phyloP scores from a whole-genome alignment of 257 asterid genomes.

The Przewalskia tangutica region DNA sequence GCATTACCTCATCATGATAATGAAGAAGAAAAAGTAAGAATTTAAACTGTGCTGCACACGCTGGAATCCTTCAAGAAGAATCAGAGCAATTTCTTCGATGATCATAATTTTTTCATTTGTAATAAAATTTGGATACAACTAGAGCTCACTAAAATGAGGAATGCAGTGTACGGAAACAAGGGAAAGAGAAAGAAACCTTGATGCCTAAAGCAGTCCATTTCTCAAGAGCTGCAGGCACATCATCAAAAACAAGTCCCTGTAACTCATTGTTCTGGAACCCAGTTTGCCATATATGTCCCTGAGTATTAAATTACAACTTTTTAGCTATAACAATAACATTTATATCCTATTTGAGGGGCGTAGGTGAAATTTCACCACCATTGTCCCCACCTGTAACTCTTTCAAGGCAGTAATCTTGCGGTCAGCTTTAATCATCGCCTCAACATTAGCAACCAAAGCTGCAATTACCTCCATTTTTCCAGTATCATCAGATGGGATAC shows the following conservation, averaged over 20 bases:
- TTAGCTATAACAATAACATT: background rate
- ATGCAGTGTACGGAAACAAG: background rate
- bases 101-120: background rate
- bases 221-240: slow-evolving; percentile 77
- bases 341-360: background rate
- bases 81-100: background rate
- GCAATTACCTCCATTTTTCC: slow-evolving; percentile 64
- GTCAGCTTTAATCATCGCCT: slow-evolving; percentile 91
- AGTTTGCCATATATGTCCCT: slow-evolving; percentile 83
- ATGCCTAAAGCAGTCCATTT: slow-evolving; percentile 66
- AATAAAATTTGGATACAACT: background rate
- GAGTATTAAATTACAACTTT: background rate
- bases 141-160: background rate
- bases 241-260: slow-evolving; percentile 54
- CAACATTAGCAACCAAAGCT: slow-evolving; percentile 77
- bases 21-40: background rate
- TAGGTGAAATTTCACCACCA: background rate
- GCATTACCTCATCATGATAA: background rate
- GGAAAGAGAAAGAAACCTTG: slow-evolving; percentile 33
- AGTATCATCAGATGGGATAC: slow-evolving; percentile 60
- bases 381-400: slow-evolving; percentile 63
- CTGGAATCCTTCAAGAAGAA: too few species aligned
- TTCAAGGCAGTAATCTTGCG: slow-evolving; percentile 87
- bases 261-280: slow-evolving; percentile 57
- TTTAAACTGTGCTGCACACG: too few species aligned